A percentile compares a stretch with the other conserved stretches of the same genome.
Evolutionary conservation across 345 rosid species (phyloP).

Genomic region (Abelmoschus esculentus): DNA sequence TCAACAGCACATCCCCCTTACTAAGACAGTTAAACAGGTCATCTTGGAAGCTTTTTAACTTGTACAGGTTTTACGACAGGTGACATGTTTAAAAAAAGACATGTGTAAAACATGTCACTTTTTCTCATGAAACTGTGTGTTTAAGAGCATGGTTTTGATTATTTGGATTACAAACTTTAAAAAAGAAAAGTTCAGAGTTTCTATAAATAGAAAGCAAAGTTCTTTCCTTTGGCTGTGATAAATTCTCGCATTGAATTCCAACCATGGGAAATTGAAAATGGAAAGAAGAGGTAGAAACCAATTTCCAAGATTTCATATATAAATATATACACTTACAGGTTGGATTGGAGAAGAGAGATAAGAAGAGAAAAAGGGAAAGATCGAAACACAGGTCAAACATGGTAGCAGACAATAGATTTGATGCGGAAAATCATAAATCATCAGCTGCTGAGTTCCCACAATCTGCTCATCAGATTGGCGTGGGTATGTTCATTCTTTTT

Average conservation of each 20-base stretch:
- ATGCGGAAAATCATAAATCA: slow-evolving; percentile 17
- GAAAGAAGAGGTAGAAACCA: neutral
- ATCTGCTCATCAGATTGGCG: slow-evolving; percentile 80
- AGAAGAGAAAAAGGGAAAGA: slow-evolving; percentile 1
- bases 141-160: neutral
- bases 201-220: neutral
- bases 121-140: no score
- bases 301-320: slow-evolving; percentile 15
- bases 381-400: slow-evolving; percentile 1
- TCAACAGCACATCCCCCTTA: no score
- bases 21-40: no score
- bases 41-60: no score
- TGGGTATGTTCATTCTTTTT: slow-evolving; percentile 31
- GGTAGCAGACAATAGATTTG: slow-evolving; percentile 6
- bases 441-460: slow-evolving; percentile 39
- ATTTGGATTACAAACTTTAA: neutral
- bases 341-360: slow-evolving; percentile 15
- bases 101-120: no score
- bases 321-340: slow-evolving; percentile 17
- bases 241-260: neutral
- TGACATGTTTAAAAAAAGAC: neutral
- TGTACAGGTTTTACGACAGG: no score
- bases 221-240: neutral
- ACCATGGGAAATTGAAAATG: neutral
- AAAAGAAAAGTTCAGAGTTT: neutral